Percentiles rank a stretch among this genome's conserved stretches.
Conservation (phyloP, 768 basidiomycete species). For the Boletus bicolor region DNA sequence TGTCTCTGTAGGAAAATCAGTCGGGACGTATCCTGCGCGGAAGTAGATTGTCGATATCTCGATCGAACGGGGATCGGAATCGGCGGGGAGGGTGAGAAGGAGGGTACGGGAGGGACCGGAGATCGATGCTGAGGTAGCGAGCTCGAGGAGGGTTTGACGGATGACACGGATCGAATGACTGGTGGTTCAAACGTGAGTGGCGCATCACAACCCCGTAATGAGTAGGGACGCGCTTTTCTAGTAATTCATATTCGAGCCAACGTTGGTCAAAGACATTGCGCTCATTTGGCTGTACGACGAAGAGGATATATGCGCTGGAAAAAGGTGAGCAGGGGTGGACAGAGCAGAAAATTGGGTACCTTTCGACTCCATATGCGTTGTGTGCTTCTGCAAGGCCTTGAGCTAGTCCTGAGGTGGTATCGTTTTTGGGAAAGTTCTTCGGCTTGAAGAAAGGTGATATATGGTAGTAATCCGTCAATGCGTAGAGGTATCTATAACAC, state of each 20-base stretch:
- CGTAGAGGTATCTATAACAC: slow-evolving; percentile 56
- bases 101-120: slow-evolving; percentile 44
- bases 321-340: not conserved
- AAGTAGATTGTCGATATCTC: slow-evolving; percentile 91
- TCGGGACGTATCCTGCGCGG: slow-evolving; percentile 83
- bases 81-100: slow-evolving; percentile 26
- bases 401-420: slow-evolving; percentile 66
- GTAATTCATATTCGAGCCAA: slow-evolving; percentile 80
- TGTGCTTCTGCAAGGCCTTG: slow-evolving; percentile 80
- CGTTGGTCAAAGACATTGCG: slow-evolving; percentile 95
- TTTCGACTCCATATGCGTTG: slow-evolving; percentile 57
- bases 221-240: slow-evolving; percentile 57
- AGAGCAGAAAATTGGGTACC: slow-evolving; percentile 22
- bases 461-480: slow-evolving; percentile 65
- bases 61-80: slow-evolving; percentile 22
- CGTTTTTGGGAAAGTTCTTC: slow-evolving; percentile 69
- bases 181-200: not conserved
- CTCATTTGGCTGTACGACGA: slow-evolving; percentile 87
- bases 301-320: slow-evolving; percentile 59
- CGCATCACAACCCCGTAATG: too few relatives aligned
- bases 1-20: slow-evolving; percentile 63
- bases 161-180: slow-evolving; percentile 76
- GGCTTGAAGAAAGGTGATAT: slow-evolving; percentile 49
- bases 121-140: slow-evolving; percentile 56
- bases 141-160: slow-evolving; percentile 72